These are phyloP conservation scores for Diutina siamensis DNA, from an alignment of 1,139 yeast species.

Conservation along the genomic window DNA sequence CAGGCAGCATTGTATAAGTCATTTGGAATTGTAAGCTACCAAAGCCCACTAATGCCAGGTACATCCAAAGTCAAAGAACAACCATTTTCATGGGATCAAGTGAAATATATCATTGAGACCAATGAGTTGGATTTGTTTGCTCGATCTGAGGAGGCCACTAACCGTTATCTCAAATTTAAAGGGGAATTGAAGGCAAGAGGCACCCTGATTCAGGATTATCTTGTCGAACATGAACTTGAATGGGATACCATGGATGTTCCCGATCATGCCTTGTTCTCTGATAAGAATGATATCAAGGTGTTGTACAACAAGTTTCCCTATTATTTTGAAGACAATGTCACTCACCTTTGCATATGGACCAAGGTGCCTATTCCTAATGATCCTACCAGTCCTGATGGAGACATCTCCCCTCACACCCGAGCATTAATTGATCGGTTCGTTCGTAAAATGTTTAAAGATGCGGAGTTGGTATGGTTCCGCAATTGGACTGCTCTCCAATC, in stretches of 20 bases:
- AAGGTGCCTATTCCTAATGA: slow-evolving; percentile 14
- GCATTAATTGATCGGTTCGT: background rate
- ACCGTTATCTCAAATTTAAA: slow-evolving; percentile 25
- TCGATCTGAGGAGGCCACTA: slow-evolving; percentile 23
- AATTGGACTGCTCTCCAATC: slow-evolving; percentile 3
- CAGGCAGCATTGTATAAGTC: background rate
- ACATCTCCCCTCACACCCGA: background rate
- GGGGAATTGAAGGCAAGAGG: slow-evolving; percentile 16
- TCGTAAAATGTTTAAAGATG: background rate
- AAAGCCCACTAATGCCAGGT: slow-evolving; percentile 28
- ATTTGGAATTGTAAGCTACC: slow-evolving; percentile 16
- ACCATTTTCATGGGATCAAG: slow-evolving; percentile 25
- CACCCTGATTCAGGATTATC: slow-evolving; percentile 24
- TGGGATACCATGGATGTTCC: slow-evolving; percentile 17
- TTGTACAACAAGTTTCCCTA: slow-evolving; percentile 34
- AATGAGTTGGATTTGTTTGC: slow-evolving; percentile 32
- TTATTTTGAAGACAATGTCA: slow-evolving; percentile 23
- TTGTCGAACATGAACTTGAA: slow-evolving; percentile 23
- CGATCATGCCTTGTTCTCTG: slow-evolving; percentile 9
- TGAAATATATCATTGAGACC: slow-evolving; percentile 17
- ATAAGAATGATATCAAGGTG: slow-evolving; percentile 15
- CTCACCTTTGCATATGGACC: slow-evolving; percentile 35
- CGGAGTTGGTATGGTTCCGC: slow-evolving; percentile 4
- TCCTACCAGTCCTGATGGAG: slow-evolving; percentile 32
- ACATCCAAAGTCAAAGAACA: slow-evolving; percentile 22